phyloP scores from a whole-genome alignment of 768 basidiomycete genomes.

The Filobasidium floriforme region DNA sequence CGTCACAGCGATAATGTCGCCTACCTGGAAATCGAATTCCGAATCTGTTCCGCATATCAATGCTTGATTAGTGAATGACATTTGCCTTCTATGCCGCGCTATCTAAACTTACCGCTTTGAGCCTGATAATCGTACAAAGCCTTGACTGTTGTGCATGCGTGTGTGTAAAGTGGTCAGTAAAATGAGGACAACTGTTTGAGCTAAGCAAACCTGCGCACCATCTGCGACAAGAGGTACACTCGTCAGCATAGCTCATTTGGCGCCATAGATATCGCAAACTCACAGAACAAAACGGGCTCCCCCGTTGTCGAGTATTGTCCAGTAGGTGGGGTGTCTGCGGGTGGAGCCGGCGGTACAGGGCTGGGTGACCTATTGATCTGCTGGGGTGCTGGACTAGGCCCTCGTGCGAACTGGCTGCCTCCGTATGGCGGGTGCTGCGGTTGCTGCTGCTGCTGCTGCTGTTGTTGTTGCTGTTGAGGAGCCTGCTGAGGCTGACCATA shows the following conservation, averaged over 20 bases:
- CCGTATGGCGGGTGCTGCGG: constrained; percentile 12
- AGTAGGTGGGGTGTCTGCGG: constrained; percentile 53
- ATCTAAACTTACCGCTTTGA: constrained; percentile 49
- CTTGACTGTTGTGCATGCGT: constrained; percentile 52
- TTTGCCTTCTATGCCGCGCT: not conserved
- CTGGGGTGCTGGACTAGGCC: not conserved
- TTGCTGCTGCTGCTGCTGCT: constrained; percentile 31
- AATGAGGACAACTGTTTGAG: not conserved
- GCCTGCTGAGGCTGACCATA: constrained; percentile 39
- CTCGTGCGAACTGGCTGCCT: constrained; percentile 11
- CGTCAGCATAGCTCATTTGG: too few relatives aligned
- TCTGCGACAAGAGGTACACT: not conserved
- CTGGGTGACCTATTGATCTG: constrained; percentile 26
- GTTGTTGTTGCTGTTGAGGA: constrained; percentile 35
- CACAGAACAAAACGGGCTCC: constrained; percentile 75
- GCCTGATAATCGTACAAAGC: constrained; percentile 73
- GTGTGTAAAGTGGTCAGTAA: constrained; percentile 7
- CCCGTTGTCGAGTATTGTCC: constrained; percentile 77
- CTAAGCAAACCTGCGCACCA: constrained; percentile 7
- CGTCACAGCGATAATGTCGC: constrained; percentile 92
- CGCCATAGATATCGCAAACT: constrained; percentile 32
- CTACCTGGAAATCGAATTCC: constrained; percentile 92
- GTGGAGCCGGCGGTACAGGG: constrained; percentile 40
- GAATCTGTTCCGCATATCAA: constrained; percentile 59
- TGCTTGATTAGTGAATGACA: not conserved